A percentile compares a stretch with the other conserved stretches of the same genome.
phyloP scores from a whole-genome alignment of 148 eudicot genomes.

The Polygonum aviculare region DNA sequence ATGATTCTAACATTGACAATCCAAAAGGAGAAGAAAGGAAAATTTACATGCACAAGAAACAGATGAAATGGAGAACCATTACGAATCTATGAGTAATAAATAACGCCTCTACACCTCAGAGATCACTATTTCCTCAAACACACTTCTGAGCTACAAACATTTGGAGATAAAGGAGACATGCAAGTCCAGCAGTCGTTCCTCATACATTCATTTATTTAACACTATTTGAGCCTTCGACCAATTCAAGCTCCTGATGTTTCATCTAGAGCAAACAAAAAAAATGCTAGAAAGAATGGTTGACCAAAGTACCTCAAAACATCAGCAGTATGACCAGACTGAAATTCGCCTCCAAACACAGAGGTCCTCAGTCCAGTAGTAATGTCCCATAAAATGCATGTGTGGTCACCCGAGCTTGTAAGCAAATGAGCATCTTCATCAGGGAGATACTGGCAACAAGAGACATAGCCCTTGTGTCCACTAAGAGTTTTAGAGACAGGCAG shows the following conservation, averaged over 20 bases:
- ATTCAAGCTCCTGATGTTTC: not conserved
- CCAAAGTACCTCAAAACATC: constrained; percentile 72
- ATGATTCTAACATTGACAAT: not conserved
- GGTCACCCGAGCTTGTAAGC: constrained; percentile 92
- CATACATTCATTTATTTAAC: constrained; percentile 1
- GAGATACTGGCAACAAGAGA: constrained; percentile 88
- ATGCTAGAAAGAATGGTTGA: not conserved
- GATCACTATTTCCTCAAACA: not conserved
- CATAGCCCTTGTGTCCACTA: constrained; percentile 95
- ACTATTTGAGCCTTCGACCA: not conserved
- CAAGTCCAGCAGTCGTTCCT: not conserved
- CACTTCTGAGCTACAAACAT: not conserved
- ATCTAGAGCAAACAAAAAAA: not conserved
- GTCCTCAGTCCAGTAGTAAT: constrained; percentile 86
- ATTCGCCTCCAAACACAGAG: constrained; percentile 98
- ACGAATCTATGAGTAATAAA: not conserved
- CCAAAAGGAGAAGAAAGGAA: not conserved
- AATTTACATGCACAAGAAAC: not conserved
- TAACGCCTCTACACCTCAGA: not conserved
- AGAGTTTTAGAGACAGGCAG: constrained; percentile 83
- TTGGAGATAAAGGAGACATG: not conserved
- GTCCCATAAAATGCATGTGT: constrained; percentile 95
- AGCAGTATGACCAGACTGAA: constrained; percentile 91
- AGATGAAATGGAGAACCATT: not conserved
- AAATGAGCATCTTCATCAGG: constrained; percentile 89